Evolutionary conservation across 2,329 filamentous ascomycete species (phyloP), one percentile per base, ranked within the genome.

Genomic region (Orbilia quercus): DNA sequence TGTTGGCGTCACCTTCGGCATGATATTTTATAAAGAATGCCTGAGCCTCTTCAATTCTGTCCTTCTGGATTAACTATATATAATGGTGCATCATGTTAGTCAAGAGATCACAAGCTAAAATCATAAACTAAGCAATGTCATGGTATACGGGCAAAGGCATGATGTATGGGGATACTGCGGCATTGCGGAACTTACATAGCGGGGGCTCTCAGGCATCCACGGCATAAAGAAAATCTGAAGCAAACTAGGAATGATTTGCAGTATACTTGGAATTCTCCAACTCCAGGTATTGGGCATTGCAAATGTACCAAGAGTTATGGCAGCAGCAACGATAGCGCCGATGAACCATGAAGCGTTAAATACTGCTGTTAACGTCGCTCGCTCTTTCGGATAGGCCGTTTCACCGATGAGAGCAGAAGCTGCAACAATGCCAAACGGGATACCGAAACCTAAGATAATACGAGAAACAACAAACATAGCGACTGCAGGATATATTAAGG

Each of bases 341-440:
- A 87, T 80, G 72, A 85, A 87, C 78, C 85, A 86, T 1, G 84
- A 85, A 0, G 85, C 83, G 76, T 88, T 88, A 82, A 88, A 88
- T 0, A 87, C 80, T 5, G 85, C 87, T 0, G 85, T 88, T 59
- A 88, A 76, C n/a, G 85, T 81, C 0, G 86, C 82, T 73, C 87
- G 84, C 78, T 88, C 86, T 77, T 86, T 88, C 1, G 86, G 86
- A 76, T 88, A 84, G 0, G 83, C 85, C 23, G 88, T 80, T 77
- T 88, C 87, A 79, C 85, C 86, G 25, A 88, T 85, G 54, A 88
- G 79, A 34, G 84, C 82, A 0, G 86, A 85, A 2, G 84, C 86
- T 1, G 85, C 84, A 34, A 87, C 84, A 72, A 88, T 88, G 70
- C 83, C 84, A 75, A 85, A 86, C 0, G 85, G 84, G 51, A 88